Base-by-base conservation (phyloP, 1,284 basidiomycete species). In the Leccinum subrobustum region DNA sequence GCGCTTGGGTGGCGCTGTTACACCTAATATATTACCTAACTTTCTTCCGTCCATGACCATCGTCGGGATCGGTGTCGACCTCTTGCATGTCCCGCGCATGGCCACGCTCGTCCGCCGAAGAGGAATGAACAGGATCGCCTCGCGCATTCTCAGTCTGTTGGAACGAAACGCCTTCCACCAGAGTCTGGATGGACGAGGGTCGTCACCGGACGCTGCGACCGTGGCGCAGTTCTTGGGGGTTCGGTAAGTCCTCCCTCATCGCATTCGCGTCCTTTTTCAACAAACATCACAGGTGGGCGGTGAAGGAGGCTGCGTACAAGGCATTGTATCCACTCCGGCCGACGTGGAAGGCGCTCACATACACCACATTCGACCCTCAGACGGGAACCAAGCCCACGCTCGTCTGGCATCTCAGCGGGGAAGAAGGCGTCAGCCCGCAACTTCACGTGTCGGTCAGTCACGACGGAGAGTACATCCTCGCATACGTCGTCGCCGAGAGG, bases 281-380 rank as follows among this genome's bases (percentile, higher is more conserved):
- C 11, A 9, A 9, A 6, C 16, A 53, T n/a, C 5, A 23, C 61
- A 94, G 92, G 35, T 95, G 91, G 91, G 83, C 87, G 52, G 80
- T 91, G 37, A 97, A 97, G 70, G 95, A 96, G 77, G 92, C 95
- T 0, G 87, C 90, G 0, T 96, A 95, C 79, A 96, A 97, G 73
- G 92, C 95, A 0, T 70, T 95, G 59, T 93, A 87, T 67, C 88
- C 91, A 2, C 69, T 81, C 47, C 77, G 73, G 20, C 83, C 89
- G n/a, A 84, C 82, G 2, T 95, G 93, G 93, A 90, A 92, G 69
- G 85, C 93, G 35, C 75, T 95, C 57, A 83, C 83, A 2, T 87
- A 85, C 61, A 72, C 68, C 56, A 68, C 77, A 33, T 68, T 79
- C 20, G 69, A 70, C n/a, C 31, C 62, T 20, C 61, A 57, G 39